Conservation (phyloP, 108 stramenopile genomes). For the Seminavis robusta region DNA sequence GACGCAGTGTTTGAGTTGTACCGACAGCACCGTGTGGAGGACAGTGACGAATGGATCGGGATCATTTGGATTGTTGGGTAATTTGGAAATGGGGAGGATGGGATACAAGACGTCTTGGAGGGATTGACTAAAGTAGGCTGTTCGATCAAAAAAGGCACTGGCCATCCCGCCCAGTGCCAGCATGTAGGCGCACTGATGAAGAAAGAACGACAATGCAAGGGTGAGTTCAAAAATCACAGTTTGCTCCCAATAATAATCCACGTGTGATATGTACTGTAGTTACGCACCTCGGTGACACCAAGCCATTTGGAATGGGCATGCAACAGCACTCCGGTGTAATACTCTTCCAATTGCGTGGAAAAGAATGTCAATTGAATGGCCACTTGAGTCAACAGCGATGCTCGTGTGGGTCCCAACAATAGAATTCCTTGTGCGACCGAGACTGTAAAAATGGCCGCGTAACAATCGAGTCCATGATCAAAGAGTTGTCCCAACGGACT, state of each 20-base stretch:
- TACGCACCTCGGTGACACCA: constrained; percentile 87
- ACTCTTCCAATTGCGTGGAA: constrained; percentile 96
- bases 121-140: constrained; percentile 25
- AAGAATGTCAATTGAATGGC: constrained; percentile 84
- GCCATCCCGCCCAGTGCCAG: constrained; percentile 28
- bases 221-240: no score
- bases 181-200: no score
- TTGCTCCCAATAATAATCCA: no score
- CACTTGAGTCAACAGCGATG: constrained; percentile 56
- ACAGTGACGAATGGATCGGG: no score
- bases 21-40: no score
- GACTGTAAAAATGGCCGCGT: constrained; percentile 34
- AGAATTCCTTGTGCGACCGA: background rate
- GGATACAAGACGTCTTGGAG: no score
- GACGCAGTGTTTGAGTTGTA: no score
- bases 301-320: constrained; percentile 58
- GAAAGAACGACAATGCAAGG: no score
- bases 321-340: constrained; percentile 82
- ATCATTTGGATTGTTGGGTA: no score
- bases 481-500: constrained; percentile 91
- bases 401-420: constrained; percentile 22
- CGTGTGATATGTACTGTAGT: no score
- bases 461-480: constrained; percentile 96
- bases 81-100: no score
- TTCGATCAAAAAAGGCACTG: constrained; percentile 41